Base-by-base conservation (phyloP, 257 asterid genomes). In the Scutellaria baicalensis region DNA sequence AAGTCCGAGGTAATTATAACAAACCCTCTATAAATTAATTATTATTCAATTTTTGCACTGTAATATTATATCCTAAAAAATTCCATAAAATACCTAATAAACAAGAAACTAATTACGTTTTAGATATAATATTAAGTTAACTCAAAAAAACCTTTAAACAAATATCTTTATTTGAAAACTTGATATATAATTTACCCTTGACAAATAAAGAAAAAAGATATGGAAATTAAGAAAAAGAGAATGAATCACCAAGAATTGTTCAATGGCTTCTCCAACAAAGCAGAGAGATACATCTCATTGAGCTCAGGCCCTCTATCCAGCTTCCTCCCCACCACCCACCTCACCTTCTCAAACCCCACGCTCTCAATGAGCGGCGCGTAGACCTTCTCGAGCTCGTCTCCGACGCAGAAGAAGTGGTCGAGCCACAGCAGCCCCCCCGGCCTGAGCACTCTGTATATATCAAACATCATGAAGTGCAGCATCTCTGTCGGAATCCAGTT, bases 351-450 rank as follows among this genome's bases (percentile, higher is more conserved):
- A 69, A 84, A 88, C 10, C 96, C 95, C 17, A 88, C 80, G 60
- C 88, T 84, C 49, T 83, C 86, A 31, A 90, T 80, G 57, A 90
- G 72, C 35, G 95, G 96, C 78, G 52, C 79, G 68, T 85, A 90
- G 42, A 81, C 64, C 59, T 72, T 49, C 66, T 81, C 85, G 70
- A 85, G 50, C 81, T 89, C 77, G 1, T 78, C 84, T 35, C 83
- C 82, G 5, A 80, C 80, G 65, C 95, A 83, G 78, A 90, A 90
- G 9, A 90, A 88, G 72, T 83, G 91, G 67, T 90, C 91, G 58
- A 87, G 63, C 95, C 95, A 88, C 71, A 90, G 84, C 69, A 87
- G 49, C 0, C 93, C 96, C 0, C 96, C 96, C 3, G 93, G 93
- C 67, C 96, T 70, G 10, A 87, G 82, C 60, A 83, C 91, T 62